These are phyloP conservation scores for Panicum hallii DNA, from an alignment of 202 grass and related monocot genomes.

Conservation along the genomic window DNA sequence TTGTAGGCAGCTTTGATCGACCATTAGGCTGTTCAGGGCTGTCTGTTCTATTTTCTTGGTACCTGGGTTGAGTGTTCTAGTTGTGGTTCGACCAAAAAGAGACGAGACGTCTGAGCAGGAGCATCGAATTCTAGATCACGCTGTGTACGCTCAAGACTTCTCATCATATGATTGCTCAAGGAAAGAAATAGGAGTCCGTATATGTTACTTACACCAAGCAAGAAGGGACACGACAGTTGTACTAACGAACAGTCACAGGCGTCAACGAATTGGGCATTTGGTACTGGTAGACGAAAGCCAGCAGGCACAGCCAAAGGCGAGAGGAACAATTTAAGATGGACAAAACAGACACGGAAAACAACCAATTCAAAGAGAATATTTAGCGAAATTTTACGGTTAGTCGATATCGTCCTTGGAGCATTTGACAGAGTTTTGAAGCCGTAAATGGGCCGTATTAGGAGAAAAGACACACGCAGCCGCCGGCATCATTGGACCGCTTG, in stretches of 20 bases:
- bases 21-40: not conserved
- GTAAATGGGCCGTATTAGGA: not conserved
- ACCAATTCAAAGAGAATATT: not conserved
- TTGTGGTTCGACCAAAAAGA: not conserved
- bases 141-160: too few relatives aligned
- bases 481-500: too few relatives aligned
- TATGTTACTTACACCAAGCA: too few relatives aligned
- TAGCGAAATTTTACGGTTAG: not conserved
- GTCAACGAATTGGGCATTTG: too few relatives aligned
- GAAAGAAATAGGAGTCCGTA: not conserved
- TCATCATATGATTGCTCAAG: too few relatives aligned
- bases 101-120: not conserved
- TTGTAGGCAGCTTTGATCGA: too few relatives aligned
- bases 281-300: too few relatives aligned
- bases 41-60: not conserved
- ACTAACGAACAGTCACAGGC: not conserved
- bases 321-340: too few relatives aligned
- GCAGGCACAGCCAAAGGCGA: too few relatives aligned
- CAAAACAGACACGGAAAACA: not conserved
- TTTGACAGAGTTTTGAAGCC: not conserved
- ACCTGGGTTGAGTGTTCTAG: not conserved
- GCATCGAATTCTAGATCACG: too few relatives aligned
- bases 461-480: too few relatives aligned
- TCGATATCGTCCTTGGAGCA: not conserved
- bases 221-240: not conserved